Conservation (phyloP, 345 rosid genomes). For the Brassica napus region DNA sequence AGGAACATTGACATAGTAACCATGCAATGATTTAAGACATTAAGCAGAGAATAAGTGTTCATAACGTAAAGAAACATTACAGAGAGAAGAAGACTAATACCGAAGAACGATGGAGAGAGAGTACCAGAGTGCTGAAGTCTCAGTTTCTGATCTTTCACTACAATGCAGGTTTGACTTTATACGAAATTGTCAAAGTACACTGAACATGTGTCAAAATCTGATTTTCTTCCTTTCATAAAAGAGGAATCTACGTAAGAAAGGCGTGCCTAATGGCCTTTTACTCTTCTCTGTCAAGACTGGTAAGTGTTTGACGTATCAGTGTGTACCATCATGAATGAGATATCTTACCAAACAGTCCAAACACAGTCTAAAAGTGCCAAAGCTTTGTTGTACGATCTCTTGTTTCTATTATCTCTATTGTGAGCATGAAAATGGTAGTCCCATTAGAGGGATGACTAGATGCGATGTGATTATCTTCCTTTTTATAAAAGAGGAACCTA, state of each 20-base stretch:
- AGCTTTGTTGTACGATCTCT: neutral
- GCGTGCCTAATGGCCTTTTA: neutral
- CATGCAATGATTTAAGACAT: neutral
- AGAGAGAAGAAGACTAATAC: neutral
- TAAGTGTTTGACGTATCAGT: neutral
- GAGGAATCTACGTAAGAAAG: neutral
- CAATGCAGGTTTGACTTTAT: neutral
- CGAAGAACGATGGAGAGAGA: neutral
- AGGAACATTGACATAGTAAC: neutral
- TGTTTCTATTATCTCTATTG: neutral
- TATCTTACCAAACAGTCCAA: neutral
- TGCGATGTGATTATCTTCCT: neutral
- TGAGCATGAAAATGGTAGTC: neutral
- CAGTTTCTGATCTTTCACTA: neutral
- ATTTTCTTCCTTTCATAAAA: neutral
- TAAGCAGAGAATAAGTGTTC: slow-evolving; percentile 1
- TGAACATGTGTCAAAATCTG: neutral
- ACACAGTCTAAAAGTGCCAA: neutral
- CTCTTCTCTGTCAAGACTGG: neutral
- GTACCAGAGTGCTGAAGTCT: neutral
- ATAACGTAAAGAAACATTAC: neutral
- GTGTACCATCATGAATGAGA: neutral
- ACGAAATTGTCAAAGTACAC: neutral
- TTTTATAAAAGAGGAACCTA: neutral
- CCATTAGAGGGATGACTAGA: neutral